Evolutionary conservation across 768 basidiomycete species (phyloP), one percentile per base, ranked within the genome.

Genomic region (Russula griseocarnosa): DNA sequence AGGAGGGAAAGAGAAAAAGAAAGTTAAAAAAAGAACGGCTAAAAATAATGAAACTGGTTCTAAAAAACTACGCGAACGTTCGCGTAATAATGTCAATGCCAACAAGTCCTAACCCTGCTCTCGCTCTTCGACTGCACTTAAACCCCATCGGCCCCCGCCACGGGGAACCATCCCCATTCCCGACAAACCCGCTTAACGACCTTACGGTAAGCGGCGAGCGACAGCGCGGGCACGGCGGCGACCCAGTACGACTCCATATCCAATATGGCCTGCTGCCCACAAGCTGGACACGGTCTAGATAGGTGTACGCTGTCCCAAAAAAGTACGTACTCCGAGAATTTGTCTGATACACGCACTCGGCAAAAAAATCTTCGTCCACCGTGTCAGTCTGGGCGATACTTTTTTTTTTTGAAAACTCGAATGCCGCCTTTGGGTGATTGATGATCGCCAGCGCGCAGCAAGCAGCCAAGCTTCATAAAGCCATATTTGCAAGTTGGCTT

Each of bases 311-410:
- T 14, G 44, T 40, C 22, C 22, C 32, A 24, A 22, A 40, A 38
- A 30, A 49, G 52, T 63, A 63, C 57, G 58, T 64, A 64, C 58
- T 57, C 40, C 32, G 32, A 60, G 40, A 28, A 65, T 65, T 65
- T 61, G 63, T 60, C 63, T 64, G 63, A 64, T 64, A 18, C 63
- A 59, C 53, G 58, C 53, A 24, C 36, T 64, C 54, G 62, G 61
- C 55, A 62, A 57, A 3, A 36, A 36, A 13, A 26, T 24, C 26
- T 24, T 46, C 36, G 16, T 30, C 50, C 55, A 55, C n/a, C n/a
- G 61, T 49, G 22, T n/a, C 32, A 57, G 11, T 63, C 34, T 36
- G 22, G 11, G 7, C 16, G 3, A 51, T 8, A 5, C 6, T 30
- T 30, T 30, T 5, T 28, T 53, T 34, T 34, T 42, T 24, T 40